These are phyloP conservation scores for Tetrahymena malaccensis DNA, from an alignment of 73 alveolate genomes.

Conservation along the genomic window DNA sequence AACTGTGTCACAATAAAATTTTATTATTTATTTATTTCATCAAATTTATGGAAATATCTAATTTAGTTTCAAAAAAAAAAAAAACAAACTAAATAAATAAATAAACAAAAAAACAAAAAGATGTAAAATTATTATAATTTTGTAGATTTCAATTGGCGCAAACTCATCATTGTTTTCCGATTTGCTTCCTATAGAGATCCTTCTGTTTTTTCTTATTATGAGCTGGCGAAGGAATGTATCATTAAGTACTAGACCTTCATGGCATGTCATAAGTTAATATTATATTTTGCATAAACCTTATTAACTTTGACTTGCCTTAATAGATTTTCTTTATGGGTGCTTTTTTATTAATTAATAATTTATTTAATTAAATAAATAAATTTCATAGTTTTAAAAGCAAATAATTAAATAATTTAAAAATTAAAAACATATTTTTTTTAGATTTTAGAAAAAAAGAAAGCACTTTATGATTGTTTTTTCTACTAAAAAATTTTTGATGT, in stretches of 20 bases:
- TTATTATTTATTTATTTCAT: not conserved
- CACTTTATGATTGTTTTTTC: no score
- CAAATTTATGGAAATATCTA: not conserved
- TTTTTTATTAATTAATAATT: not conserved
- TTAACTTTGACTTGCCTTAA: not conserved
- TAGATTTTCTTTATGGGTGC: not conserved
- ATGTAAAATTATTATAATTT: not conserved
- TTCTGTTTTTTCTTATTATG: not conserved
- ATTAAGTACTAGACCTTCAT: not conserved
- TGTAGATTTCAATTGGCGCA: not conserved
- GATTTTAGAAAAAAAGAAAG: no score
- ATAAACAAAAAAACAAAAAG: not conserved
- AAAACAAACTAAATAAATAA: not conserved
- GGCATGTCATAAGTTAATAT: not conserved
- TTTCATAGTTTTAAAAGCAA: not conserved
- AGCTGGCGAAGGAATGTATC: not conserved
- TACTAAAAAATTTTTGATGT: no score
- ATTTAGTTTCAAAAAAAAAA: not conserved
- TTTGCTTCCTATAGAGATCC: conserved; percentile 1
- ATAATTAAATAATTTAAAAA: not conserved
- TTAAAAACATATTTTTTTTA: no score
- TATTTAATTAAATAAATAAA: not conserved
- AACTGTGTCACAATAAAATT: not conserved
- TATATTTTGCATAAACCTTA: not conserved
- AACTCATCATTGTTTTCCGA: not conserved